Evolutionary conservation across 148 eudicot genomes (phyloP).

Genomic region (Hydrangea macrophylla): DNA sequence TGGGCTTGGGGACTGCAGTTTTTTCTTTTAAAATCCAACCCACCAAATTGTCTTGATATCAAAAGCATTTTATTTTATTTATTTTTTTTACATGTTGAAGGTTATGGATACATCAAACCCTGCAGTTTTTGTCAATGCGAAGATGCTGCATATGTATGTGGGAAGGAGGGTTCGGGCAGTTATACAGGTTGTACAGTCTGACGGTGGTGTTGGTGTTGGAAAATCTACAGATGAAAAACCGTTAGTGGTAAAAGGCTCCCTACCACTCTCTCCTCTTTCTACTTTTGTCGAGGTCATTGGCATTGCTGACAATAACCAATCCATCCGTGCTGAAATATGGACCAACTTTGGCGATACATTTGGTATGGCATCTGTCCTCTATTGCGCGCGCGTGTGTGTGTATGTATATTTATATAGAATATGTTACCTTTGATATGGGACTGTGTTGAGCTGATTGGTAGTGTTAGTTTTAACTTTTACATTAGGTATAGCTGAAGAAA

Average conservation of each 20-base stretch:
- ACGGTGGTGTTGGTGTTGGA: conserved; percentile 52
- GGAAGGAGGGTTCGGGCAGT: conserved; percentile 80
- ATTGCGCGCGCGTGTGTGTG: neutral
- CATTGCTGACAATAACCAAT: conserved; percentile 69
- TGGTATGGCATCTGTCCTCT: conserved; percentile 30
- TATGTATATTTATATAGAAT: too few relatives aligned
- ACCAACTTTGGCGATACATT: conserved; percentile 75
- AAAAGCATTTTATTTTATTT: too few relatives aligned
- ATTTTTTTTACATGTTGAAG: conserved; percentile 23
- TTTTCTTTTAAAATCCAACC: too few relatives aligned
- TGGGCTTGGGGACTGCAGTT: too few relatives aligned
- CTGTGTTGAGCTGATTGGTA: neutral
- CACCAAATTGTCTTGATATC: too few relatives aligned
- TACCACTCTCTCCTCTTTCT: conserved; percentile 41
- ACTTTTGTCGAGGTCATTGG: conserved; percentile 91
- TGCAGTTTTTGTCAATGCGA: conserved; percentile 77
- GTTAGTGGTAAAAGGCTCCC: conserved; percentile 60
- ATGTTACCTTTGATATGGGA: neutral
- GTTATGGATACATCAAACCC: conserved; percentile 89
- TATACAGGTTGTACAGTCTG: conserved; percentile 66
- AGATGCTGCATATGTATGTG: conserved; percentile 54
- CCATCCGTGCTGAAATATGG: conserved; percentile 57
- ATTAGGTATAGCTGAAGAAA: neutral
- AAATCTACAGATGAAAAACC: conserved; percentile 84
- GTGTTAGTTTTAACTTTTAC: neutral